A percentile compares a stretch with the other conserved stretches of the same genome.
Conservation (phyloP, 2,329 filamentous ascomycete genomes). For the Venturia asperata region DNA sequence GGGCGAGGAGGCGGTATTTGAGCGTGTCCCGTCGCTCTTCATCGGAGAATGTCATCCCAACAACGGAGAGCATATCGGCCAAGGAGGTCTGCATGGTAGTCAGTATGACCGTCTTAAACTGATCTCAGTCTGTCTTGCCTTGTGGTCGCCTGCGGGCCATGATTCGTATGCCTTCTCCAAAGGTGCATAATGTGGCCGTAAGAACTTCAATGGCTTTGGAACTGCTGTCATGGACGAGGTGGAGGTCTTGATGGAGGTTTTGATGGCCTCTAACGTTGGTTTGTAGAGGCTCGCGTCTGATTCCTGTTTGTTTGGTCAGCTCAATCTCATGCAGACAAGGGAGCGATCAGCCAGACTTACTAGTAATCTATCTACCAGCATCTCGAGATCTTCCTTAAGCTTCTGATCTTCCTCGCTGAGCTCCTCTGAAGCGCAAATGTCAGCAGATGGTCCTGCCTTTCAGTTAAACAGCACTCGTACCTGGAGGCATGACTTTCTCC, state of each 20-base stretch:
- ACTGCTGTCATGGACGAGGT: conserved; percentile 99
- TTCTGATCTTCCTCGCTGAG: conserved; percentile 97
- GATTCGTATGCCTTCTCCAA: conserved; percentile 81
- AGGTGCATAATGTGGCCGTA: conserved; percentile 90
- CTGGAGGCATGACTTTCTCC: conserved; percentile 59
- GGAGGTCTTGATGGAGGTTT: conserved; percentile 96
- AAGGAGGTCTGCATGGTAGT: conserved; percentile 53
- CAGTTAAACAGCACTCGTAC: conserved; percentile 34
- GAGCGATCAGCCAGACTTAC: conserved; percentile 40
- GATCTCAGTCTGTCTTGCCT: conserved; percentile 46
- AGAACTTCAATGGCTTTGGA: conserved; percentile 95
- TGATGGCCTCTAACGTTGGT: conserved; percentile 89
- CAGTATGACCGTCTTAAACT: not conserved
- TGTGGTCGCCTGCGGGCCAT: conserved; percentile 79
- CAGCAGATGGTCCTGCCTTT: conserved; percentile 29
- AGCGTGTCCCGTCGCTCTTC: conserved; percentile 93
- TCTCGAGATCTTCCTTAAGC: conserved; percentile 94
- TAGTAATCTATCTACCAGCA: conserved; percentile 92
- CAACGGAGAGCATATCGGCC: conserved; percentile 91
- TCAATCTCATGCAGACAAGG: conserved; percentile 20
- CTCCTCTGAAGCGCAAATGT: conserved; percentile 58
- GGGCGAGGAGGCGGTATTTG: conserved; percentile 86
- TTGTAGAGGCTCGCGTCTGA: conserved; percentile 82
- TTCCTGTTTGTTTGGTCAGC: conserved; percentile 52
- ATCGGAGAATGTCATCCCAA: conserved; percentile 98